A percentile compares a stretch with the other conserved stretches of the same genome.
phyloP scores from a whole-genome alignment of 768 basidiomycete species.

The Mycena leptocephala region DNA sequence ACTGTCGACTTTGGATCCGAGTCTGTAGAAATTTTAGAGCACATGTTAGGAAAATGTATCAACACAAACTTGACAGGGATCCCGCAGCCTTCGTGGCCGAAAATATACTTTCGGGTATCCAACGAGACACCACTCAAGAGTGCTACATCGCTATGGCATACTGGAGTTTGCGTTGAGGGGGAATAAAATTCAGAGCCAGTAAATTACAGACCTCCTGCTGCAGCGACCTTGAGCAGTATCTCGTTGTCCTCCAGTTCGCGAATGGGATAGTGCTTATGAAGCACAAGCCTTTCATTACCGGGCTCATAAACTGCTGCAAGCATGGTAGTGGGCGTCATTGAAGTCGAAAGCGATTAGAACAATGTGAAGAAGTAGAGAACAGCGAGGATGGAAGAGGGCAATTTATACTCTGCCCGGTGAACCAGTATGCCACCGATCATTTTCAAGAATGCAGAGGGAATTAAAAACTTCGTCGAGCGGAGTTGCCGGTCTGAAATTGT shows the following conservation, averaged over 20 bases:
- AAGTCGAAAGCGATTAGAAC: background rate
- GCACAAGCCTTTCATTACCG: constrained; percentile 18
- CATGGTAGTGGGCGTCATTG: constrained; percentile 24
- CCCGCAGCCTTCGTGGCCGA: constrained; percentile 34
- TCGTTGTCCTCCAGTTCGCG: constrained; percentile 21
- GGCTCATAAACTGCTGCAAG: constrained; percentile 23
- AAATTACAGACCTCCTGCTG: constrained; percentile 24
- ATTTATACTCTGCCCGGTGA: background rate
- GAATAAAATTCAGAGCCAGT: background rate
- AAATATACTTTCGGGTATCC: constrained; percentile 14
- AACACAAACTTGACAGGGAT: constrained; percentile 23
- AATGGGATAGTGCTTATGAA: constrained; percentile 26
- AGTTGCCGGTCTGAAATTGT: no score
- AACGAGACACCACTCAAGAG: constrained; percentile 17
- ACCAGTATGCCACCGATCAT: no score
- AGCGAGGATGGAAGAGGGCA: background rate
- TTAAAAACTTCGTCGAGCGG: no score
- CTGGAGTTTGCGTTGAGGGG: background rate
- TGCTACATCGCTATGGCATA: constrained; percentile 31
- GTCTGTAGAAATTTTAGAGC: background rate
- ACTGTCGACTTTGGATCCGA: constrained; percentile 33
- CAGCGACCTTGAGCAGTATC: constrained; percentile 30
- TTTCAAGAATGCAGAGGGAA: no score
- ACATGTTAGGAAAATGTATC: background rate
- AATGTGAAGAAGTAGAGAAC: background rate